Evolutionary conservation across 225 moss, liverwort and hornwort genomes (phyloP).

Genomic region (Rhytidiadelphus loreus): DNA sequence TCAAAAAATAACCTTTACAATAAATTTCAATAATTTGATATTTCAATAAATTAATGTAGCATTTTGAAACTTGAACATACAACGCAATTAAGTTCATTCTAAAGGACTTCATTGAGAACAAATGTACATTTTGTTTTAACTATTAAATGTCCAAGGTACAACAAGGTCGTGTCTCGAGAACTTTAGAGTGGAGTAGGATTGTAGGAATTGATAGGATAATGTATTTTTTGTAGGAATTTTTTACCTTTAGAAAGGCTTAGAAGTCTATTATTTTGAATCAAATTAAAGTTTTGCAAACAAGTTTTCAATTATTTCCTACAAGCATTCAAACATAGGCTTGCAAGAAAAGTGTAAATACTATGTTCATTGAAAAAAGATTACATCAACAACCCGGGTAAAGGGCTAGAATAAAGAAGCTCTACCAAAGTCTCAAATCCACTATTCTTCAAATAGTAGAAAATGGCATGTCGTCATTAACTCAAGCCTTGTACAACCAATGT

Average conservation of each 20-base stretch:
- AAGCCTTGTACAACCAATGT: background rate
- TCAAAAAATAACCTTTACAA: background rate
- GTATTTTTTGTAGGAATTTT: no score
- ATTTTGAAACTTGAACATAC: background rate
- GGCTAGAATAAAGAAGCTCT: background rate
- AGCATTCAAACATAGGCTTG: background rate
- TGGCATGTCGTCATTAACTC: background rate
- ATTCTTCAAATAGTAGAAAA: background rate
- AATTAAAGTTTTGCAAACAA: background rate
- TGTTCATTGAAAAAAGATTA: background rate
- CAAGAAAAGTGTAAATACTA: background rate
- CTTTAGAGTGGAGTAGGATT: background rate
- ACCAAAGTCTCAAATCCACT: background rate
- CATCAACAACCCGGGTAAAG: fast-evolving
- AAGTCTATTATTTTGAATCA: background rate
- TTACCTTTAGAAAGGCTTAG: background rate
- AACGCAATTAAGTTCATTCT: background rate
- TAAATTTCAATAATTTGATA: background rate
- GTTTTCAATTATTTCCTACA: background rate
- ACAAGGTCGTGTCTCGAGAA: fast-evolving
- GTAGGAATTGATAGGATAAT: background rate
- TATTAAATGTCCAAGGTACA: background rate
- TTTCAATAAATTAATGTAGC: background rate
- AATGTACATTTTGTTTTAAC: background rate
- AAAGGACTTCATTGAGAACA: background rate